Base-by-base conservation (phyloP, 306 rosid species). In the Mucuna pruriens region DNA sequence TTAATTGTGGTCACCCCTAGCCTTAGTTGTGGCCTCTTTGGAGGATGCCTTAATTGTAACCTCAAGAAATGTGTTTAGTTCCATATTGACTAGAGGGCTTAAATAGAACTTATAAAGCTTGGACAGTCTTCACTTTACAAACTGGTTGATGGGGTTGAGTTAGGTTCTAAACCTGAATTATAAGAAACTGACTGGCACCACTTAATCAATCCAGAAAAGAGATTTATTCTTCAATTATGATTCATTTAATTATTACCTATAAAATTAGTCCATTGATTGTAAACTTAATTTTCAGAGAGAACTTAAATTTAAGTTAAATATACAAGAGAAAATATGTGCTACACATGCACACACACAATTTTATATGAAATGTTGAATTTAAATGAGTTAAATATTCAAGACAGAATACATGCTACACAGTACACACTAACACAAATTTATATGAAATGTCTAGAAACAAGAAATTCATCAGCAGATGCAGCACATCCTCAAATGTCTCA, bases 241-340 rank as follows among this genome's bases (percentile, higher is more conserved):
- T 61, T 42, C 45, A 60, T 57, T 46, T 49, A 78, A 36, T 65
- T 74, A 44, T 69, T 55, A 51, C 34, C 71, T 20, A 54, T 45
- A 78, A 68, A 82, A 75, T 15, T 49, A 78, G 17, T 80, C 80
- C 55, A 83, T 23, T 49, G 73, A 73, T 62, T 7, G 54, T 26
- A 69, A 64, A 73, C 42, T 39, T 77, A 72, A 78, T 52, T 52
- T 68, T 54, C 61, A 54, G 11, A 76, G 74, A 46, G 49, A 74
- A 63, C 8, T 49, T 51, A 39, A 60, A 75, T 39, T 7, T 2
- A 66, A 48, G 55, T 71, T 40, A 71, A 70, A 44, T 69, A 74
- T 64, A 77, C 67, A 77, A 34, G 63, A 45, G 46, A 73, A 80
- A 70, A 20, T 38, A 62, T 44, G 9, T 45, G n/a, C 58, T 9